Percentiles rank a stretch among this genome's conserved stretches.
phyloP scores from a whole-genome alignment of 2,329 filamentous ascomycete genomes.

The Pyrenophora graminea region DNA sequence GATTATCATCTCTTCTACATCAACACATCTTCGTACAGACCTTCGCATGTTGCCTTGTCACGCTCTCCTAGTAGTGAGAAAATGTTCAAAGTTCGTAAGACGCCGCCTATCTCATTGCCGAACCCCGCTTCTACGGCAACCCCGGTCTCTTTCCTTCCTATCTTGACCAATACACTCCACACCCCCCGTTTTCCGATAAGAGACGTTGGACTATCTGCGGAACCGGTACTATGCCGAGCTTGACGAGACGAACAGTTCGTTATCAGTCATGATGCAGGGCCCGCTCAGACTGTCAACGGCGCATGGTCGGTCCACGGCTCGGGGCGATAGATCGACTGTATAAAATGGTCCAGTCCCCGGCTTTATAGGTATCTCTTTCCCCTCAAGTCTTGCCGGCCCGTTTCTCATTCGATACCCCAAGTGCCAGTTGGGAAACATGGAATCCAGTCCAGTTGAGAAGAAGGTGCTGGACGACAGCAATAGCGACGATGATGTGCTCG shows the following conservation, averaged over 20 bases:
- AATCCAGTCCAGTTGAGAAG: constrained; percentile 23
- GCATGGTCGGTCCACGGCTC: background rate
- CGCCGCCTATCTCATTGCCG: background rate
- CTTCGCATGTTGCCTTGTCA: background rate
- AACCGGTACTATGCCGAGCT: constrained; percentile 3
- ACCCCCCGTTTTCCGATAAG: constrained; percentile 24
- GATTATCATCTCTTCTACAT: background rate
- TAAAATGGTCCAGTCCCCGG: background rate
- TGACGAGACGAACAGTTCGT: constrained; percentile 1
- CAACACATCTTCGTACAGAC: background rate
- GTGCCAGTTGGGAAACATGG: constrained; percentile 7
- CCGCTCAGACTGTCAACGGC: too few relatives aligned
- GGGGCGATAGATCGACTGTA: constrained; percentile 8
- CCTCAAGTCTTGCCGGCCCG: too few relatives aligned
- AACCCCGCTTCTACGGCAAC: constrained; percentile 16
- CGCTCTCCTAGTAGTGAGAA: too few relatives aligned
- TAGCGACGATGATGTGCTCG: constrained; percentile 47
- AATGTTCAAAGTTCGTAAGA: background rate
- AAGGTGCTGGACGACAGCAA: constrained; percentile 28
- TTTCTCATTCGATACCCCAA: too few relatives aligned
- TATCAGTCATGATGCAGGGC: constrained; percentile 11
- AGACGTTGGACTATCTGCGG: constrained; percentile 7
- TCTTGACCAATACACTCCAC: constrained; percentile 25
- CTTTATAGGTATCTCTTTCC: too few relatives aligned
- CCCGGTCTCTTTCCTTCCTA: constrained; percentile 13